phyloP scores from a whole-genome alignment of 2,329 filamentous ascomycete species.

The Alternaria brassicicola region DNA sequence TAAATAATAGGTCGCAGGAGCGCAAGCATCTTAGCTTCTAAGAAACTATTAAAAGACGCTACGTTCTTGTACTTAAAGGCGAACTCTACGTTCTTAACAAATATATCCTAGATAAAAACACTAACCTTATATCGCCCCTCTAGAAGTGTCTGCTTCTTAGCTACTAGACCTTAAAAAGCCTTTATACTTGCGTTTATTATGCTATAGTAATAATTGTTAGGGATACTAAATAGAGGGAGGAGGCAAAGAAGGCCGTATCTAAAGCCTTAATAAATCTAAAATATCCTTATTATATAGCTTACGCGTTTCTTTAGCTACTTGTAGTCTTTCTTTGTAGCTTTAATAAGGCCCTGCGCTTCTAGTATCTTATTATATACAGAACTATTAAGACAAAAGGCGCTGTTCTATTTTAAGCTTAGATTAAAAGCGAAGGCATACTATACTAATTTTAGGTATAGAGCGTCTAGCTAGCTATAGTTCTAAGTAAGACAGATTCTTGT shows the following conservation, averaged over 20 bases:
- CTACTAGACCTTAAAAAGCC: not conserved
- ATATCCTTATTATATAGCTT: not conserved
- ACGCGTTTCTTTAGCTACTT: not conserved
- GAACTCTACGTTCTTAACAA: not conserved
- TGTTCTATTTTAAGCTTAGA: not conserved
- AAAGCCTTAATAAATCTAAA: slow-evolving; percentile 1
- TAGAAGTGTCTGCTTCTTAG: not conserved
- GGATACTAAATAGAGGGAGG: not conserved
- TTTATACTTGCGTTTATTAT: not conserved
- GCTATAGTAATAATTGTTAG: not conserved
- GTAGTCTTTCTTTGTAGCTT: not conserved
- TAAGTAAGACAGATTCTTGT: slow-evolving; percentile 6
- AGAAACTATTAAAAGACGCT: not conserved
- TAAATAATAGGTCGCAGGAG: slow-evolving; percentile 5
- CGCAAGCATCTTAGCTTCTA: not conserved
- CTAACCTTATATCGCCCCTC: not conserved
- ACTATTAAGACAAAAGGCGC: slow-evolving; percentile 2
- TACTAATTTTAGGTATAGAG: not conserved
- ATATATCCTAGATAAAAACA: not conserved
- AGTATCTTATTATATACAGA: slow-evolving; percentile 1
- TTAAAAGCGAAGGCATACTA: slow-evolving; percentile 2
- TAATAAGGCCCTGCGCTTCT: not conserved
- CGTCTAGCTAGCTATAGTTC: not conserved
- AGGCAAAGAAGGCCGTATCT: not conserved
- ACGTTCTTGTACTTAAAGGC: slow-evolving; percentile 2